phyloP scores from a whole-genome alignment of 2,329 filamentous ascomycete species.

The Fusarium compactum region DNA sequence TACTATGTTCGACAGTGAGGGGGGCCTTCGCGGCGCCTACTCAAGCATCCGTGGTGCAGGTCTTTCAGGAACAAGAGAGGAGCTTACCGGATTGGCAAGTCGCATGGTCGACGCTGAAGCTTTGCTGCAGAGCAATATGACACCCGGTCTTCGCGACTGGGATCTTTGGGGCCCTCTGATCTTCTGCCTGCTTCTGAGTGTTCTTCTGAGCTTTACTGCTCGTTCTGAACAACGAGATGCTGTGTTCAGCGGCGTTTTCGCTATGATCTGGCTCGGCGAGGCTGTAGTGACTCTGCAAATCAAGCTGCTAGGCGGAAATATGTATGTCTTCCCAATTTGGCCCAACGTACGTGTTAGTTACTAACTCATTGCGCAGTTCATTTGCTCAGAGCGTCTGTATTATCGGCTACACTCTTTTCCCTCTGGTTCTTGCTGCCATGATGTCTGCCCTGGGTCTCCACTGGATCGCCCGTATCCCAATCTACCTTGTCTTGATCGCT shows the following conservation, averaged over 20 bases:
- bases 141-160: conserved; percentile 92
- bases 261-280: conserved; percentile 96
- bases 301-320: conserved; percentile 94
- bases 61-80: conserved; percentile 69
- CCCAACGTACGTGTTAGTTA: background rate
- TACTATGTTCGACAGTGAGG: conserved; percentile 70
- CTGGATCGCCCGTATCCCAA: conserved; percentile 85
- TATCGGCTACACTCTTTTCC: conserved; percentile 98
- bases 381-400: conserved; percentile 98
- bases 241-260: conserved; percentile 96
- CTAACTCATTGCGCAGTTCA: conserved; percentile 69
- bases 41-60: conserved; percentile 70
- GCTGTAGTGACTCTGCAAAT: conserved; percentile 98
- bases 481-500: conserved; percentile 87
- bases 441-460: conserved; percentile 86
- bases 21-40: conserved; percentile 70
- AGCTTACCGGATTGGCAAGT: conserved; percentile 71
- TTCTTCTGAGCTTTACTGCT: conserved; percentile 87
- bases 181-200: conserved; percentile 89
- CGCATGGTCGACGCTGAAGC: conserved; percentile 73
- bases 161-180: conserved; percentile 97
- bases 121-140: conserved; percentile 79
- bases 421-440: conserved; percentile 90
- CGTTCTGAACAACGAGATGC: conserved; percentile 83
- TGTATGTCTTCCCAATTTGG: conserved; percentile 71